Base-by-base conservation (phyloP, 345 rosid genomes). In the Heritiera fomes region DNA sequence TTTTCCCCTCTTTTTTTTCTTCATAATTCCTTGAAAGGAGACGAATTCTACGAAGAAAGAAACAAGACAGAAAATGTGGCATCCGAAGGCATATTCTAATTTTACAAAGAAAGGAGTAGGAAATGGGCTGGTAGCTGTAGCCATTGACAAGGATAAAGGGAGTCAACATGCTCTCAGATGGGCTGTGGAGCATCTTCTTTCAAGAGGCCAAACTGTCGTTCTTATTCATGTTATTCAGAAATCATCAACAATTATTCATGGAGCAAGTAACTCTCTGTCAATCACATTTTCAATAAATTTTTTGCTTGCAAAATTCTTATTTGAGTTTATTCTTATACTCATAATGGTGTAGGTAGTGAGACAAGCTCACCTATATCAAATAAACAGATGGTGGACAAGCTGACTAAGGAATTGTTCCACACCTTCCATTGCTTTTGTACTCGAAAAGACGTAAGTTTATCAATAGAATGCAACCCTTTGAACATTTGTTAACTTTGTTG, bases 381-480 rank as follows among this genome's bases (percentile, higher is more conserved):
- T 45, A 86, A 82, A 78, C 83, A 82, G 50, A 86, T 84, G 34
- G 66, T 80, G 2, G 93, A 91, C 65, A 89, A 86, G 84, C 84
- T 80, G 52, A 82, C 89, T 53, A 83, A 81, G 77, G 91, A 89
- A 47, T 86, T 96, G 56, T 92, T 96, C 82, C 86, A 91, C 80
- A 83, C 97, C 49, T 92, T 90, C 84, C 98, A 84, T 75, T 96
- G 97, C 87, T 96, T 88, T 41, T 90, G 98, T 76, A 90, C 95
- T 32, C 95, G 94, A 41, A 96, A 96, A 86, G 97, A 94, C 69
- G 98, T 91, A 82, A 0, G 87, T 65, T 76, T 40, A 3, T 64
- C 17, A 61, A 7, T 62, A 1, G 23, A 71, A 71, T 50, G 43
- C 43, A 43, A 20, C 49, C 28, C 30, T 67, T 67, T 67, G 46